phyloP scores from a whole-genome alignment of 2,329 filamentous ascomycete species.

The Fusarium sp. region DNA sequence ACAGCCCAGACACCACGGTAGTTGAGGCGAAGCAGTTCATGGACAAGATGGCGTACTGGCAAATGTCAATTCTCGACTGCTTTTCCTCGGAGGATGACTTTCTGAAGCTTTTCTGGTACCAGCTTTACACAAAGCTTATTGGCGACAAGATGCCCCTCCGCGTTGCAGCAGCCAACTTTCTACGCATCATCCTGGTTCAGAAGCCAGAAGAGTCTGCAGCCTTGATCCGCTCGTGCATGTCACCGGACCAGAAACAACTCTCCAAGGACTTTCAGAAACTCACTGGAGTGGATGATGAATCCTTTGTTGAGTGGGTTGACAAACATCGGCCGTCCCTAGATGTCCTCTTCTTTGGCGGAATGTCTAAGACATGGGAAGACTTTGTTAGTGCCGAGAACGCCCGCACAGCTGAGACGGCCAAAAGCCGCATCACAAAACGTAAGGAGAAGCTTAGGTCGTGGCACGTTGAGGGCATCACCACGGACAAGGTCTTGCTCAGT shows the following conservation, averaged over 20 bases:
- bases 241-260: slow-evolving; percentile 76
- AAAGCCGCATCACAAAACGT: slow-evolving; percentile 75
- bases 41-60: slow-evolving; percentile 93
- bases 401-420: slow-evolving; percentile 80
- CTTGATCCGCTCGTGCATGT: slow-evolving; percentile 78
- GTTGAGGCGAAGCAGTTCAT: slow-evolving; percentile 77
- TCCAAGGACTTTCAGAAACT: slow-evolving; percentile 83
- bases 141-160: slow-evolving; percentile 75
- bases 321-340: slow-evolving; percentile 83
- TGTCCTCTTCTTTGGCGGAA: slow-evolving; percentile 80
- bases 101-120: slow-evolving; percentile 88
- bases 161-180: slow-evolving; percentile 81
- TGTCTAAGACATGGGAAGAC: slow-evolving; percentile 87
- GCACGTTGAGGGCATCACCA: slow-evolving; percentile 74
- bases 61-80: slow-evolving; percentile 85
- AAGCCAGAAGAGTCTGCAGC: slow-evolving; percentile 84
- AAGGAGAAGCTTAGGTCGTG: slow-evolving; percentile 85
- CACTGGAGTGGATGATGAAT: slow-evolving; percentile 87
- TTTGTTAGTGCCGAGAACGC: slow-evolving; percentile 87
- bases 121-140: slow-evolving; percentile 89
- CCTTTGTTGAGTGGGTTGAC: slow-evolving; percentile 90
- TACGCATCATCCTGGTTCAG: slow-evolving; percentile 93
- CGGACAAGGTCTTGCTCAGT: slow-evolving; percentile 78
- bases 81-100: slow-evolving; percentile 84
- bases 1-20: slow-evolving; percentile 70